Conservation (phyloP, 176 grass and related monocot species). For the Rhynchospora tenuis region DNA sequence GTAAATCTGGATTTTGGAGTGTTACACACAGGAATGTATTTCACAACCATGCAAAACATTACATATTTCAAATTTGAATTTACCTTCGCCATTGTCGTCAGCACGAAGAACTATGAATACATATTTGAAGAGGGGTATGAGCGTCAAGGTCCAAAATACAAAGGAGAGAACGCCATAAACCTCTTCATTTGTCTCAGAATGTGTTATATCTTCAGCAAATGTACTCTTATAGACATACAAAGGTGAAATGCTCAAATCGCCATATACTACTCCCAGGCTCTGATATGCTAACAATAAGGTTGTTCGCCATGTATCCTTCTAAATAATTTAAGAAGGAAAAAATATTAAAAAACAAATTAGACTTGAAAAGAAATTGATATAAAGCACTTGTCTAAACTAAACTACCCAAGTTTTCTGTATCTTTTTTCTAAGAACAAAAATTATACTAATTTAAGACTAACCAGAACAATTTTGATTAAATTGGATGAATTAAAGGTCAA, state of each 20-base stretch:
- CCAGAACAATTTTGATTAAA: not conserved
- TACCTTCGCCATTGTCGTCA: conserved; percentile 97
- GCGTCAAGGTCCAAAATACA: conserved; percentile 97
- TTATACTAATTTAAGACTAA: not conserved
- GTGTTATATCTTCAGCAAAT: conserved; percentile 95
- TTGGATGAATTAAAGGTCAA: not conserved
- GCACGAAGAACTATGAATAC: conserved; percentile 92
- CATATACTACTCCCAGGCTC: conserved; percentile 94
- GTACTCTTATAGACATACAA: conserved; percentile 94
- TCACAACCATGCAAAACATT: not conserved
- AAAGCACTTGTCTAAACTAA: not conserved
- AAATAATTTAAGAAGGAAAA: conserved; percentile 20
- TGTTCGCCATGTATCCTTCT: conserved; percentile 88
- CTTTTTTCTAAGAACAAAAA: not conserved
- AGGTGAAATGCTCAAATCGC: conserved; percentile 92
- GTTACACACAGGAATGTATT: not conserved
- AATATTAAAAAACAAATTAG: not conserved
- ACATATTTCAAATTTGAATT: not conserved
- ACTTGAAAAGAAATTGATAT: not conserved
- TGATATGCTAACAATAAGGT: conserved; percentile 89
- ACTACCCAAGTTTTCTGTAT: not conserved
- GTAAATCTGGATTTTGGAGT: not conserved
- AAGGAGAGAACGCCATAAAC: conserved; percentile 94
- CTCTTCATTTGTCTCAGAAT: conserved; percentile 92
- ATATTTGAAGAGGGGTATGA: conserved; percentile 91